Evolutionary conservation across 495 filamentous ascomycete species (phyloP), one percentile per base, ranked within the genome.

Genomic region (Ramalina peruviana): DNA sequence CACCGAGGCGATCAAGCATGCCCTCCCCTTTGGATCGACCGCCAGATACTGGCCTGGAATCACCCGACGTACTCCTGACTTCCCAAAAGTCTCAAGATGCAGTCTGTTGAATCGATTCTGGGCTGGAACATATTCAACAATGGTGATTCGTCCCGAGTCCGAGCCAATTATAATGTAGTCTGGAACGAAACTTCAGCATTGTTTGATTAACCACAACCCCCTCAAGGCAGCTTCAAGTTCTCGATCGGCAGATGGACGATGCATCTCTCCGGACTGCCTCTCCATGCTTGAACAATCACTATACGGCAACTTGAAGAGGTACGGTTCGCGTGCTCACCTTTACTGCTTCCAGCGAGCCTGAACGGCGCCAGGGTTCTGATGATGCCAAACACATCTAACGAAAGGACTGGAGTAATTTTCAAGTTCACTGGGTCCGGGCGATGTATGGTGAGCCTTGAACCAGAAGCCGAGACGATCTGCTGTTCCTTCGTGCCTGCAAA

Each of bases 101-200:
- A 97, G 77, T 16, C 86, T 79, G 57, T 82, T 83, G 65, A 97
- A 95, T 48, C 80, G 78, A 62, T 96, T 94, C 62, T 87, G 80
- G 9, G 83, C 78, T 12, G 85, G 83, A 17, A 88, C 72, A 64
- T 94, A 99, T 65, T 99, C 89, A 63, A 96, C 73, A 62, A 95
- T 86, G 20, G 87, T 82, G 57, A 97, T 92, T 16, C 90, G 85
- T 55, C 93, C 93, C 27, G 89, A 95, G 65, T 99, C 93, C 21
- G 88, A 90, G 21, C 86, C 84, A 58, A 99, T 79, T 54, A 96
- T 89, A 51, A 99, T 86, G 66, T 89, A 94, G 75, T 99, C 92
- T 96, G 71, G 52, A 67, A 54, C 1, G 9, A 66, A 60, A 39
- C 58, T 67, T 90, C 74, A 92, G 81, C 76, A 71, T 54, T 69